phyloP scores from a whole-genome alignment of 345 rosid genomes.

The Melastoma malabathricum region DNA sequence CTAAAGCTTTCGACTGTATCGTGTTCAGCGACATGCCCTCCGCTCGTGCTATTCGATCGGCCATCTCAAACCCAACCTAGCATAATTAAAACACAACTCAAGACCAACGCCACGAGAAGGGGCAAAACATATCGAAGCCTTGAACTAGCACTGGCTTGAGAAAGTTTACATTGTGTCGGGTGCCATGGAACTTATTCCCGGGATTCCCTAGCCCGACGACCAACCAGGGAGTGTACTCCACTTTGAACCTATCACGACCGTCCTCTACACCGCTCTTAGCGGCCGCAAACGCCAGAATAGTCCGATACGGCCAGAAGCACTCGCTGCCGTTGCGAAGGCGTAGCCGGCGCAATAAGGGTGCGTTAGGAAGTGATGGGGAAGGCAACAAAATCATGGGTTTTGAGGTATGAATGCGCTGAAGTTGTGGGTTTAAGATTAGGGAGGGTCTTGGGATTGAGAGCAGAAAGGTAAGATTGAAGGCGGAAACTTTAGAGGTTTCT shows the following conservation, averaged over 20 bases:
- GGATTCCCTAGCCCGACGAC: constrained; percentile 93
- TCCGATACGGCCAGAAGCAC: too few species aligned
- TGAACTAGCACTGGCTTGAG: not conserved
- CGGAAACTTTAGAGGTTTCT: too few species aligned
- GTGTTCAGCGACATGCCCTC: constrained; percentile 62
- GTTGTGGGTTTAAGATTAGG: too few species aligned
- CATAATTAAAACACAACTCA: not conserved
- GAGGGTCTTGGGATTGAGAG: too few species aligned
- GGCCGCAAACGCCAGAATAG: too few species aligned
- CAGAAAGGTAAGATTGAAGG: too few species aligned
- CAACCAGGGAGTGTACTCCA: constrained; percentile 90
- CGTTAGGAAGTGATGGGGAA: too few species aligned
- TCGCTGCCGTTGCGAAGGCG: too few species aligned
- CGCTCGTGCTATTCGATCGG: constrained; percentile 47
- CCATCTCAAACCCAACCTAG: constrained; percentile 94
- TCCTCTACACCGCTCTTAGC: not conserved
- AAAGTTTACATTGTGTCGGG: constrained; percentile 74
- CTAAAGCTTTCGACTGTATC: constrained; percentile 77
- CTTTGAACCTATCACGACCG: constrained; percentile 29
- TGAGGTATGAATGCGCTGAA: too few species aligned
- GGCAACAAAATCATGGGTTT: too few species aligned
- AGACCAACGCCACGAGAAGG: not conserved
- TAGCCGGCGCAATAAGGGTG: too few species aligned
- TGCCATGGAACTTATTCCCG: constrained; percentile 88
- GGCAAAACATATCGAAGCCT: not conserved